Evolutionary conservation across 2,329 filamentous ascomycete species (phyloP), one percentile per base, ranked within the genome.

Genomic region (Fusarium sarcochroum): DNA sequence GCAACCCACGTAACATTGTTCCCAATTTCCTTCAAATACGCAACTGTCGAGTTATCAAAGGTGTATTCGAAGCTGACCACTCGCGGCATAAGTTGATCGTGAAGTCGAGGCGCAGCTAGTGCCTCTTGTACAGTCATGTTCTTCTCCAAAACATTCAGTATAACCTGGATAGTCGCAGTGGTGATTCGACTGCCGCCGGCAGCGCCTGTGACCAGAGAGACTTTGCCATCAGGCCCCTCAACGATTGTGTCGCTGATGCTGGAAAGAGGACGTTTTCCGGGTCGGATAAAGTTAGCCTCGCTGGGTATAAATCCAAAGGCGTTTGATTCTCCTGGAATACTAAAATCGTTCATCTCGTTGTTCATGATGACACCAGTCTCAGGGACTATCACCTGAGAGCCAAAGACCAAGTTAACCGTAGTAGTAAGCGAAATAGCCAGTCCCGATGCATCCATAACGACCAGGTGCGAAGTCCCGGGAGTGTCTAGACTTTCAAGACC

Each of bases 101-200:
- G 94, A 23, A 97, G 77, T 2, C 94, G 83, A 0, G 93, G 92
- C 63, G 86, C 78, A 0, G 86, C 87, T 1, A 97, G 80, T 0
- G 93, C 91, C 48, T 92, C 83, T 0, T 82, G 77, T 0, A 89
- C 82, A 0, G 84, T 89, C 80, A 93, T 81, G 5, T 80, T 79
- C 35, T 87, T 85, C 69, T 97, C 93, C 0, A 98, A 80, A 0
- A 94, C 86, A 71, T 94, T 86, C 74, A 93, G 89, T 6, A 94
- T 81, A 57, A 90, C 91, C 78, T 96, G 93, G n/a, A 94, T 85
- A 0, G 91, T 95, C 0, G 92, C 83, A 0, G 93, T 97, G 73
- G 93, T 95, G 77, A 97, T 97, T 5, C 93, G 86, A 41, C 90
- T 93, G 0, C 94, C 94, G 2, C 94, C 94, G 0, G 94, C 93